Conservation (phyloP, 495 filamentous ascomycete species). For the Echria macrotheca region DNA sequence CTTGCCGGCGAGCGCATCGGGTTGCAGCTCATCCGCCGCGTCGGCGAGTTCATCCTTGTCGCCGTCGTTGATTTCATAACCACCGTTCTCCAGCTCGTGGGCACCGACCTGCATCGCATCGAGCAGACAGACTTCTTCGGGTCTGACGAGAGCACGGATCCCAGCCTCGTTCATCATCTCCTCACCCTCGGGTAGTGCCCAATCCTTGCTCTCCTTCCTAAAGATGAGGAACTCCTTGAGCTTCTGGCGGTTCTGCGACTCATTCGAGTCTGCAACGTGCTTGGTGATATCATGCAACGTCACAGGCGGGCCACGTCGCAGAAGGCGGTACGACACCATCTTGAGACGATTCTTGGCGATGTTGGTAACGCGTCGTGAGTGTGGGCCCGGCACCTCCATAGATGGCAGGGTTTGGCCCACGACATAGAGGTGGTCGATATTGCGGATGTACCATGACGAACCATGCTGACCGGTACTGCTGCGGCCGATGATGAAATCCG, state of each 20-base stretch:
- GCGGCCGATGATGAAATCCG: slow-evolving; percentile 83
- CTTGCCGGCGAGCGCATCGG: slow-evolving; percentile 57
- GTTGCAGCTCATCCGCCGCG: slow-evolving; percentile 59
- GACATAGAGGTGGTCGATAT: slow-evolving; percentile 80
- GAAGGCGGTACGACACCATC: slow-evolving; percentile 85
- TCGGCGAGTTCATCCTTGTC: slow-evolving; percentile 47
- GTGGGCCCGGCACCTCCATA: slow-evolving; percentile 84
- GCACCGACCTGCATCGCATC: slow-evolving; percentile 96
- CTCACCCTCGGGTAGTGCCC: slow-evolving; percentile 70
- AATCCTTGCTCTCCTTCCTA: slow-evolving; percentile 74
- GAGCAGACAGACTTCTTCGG: slow-evolving; percentile 88
- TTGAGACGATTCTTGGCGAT: slow-evolving; percentile 91
- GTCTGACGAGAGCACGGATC: slow-evolving; percentile 81
- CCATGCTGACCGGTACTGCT: slow-evolving; percentile 70
- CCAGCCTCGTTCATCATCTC: slow-evolving; percentile 67
- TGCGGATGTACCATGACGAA: slow-evolving; percentile 71
- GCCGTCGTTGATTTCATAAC: slow-evolving; percentile 63
- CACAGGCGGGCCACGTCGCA: slow-evolving; percentile 66
- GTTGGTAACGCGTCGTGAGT: slow-evolving; percentile 90
- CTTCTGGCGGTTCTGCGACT: slow-evolving; percentile 92
- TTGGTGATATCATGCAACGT: slow-evolving; percentile 73
- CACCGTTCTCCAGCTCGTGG: slow-evolving; percentile 71
- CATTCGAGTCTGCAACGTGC: slow-evolving; percentile 83
- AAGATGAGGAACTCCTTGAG: slow-evolving; percentile 94
- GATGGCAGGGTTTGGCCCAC: slow-evolving; percentile 91